Base-by-base conservation (phyloP, 2,329 filamentous ascomycete species). In the Didymella keratinophila region DNA sequence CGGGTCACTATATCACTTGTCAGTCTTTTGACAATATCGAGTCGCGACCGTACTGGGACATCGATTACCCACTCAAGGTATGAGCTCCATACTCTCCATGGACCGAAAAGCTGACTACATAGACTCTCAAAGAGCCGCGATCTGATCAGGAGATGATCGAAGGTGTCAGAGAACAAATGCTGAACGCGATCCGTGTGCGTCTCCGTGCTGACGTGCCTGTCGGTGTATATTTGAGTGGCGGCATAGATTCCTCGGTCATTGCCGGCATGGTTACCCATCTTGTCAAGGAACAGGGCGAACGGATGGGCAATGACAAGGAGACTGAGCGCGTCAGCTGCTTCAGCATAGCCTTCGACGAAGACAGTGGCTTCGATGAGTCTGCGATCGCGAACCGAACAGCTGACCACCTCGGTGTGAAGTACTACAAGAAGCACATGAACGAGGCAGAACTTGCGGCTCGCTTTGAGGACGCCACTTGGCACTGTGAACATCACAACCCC, bases 171-270 rank as follows among this genome's bases (percentile, higher is more conserved):
- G 71, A 82, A 48, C 76, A 76, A 1, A 65, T 87, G 30, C 67
- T 85, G 0, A 83, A 87, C 28, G 76, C 84, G 0, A 75, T 86
- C 6, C 79, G 78, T 9, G 61, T 85, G 21, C 80, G 85, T 4
- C 73, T 87, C 14, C 78, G 80, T 16, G 84, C 84, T 1, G 85
- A 87, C 67, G 85, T 87, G 0, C 83, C 83, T 3, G 76, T 87
- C 4, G 85, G 83, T 2, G 74, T 87, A 45, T 86, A 85, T 52
- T 72, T 87, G 0, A 82, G 79, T 34, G 85, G 85, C 5, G 85
- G 85, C 0, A 80, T 87, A 52, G 84, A 87, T 66, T 86, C 83
- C 0, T 86, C 84, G 0, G 77, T 80, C 1, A 73, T 87, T 23
- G 84, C 84, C 4, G 85, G 85, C 3, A 85, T 87, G 62, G 81